Percentiles rank a stretch among this genome's conserved stretches.
phyloP scores from a whole-genome alignment of 2,329 filamentous ascomycete species.

The Pseudocercospora fuligena region DNA sequence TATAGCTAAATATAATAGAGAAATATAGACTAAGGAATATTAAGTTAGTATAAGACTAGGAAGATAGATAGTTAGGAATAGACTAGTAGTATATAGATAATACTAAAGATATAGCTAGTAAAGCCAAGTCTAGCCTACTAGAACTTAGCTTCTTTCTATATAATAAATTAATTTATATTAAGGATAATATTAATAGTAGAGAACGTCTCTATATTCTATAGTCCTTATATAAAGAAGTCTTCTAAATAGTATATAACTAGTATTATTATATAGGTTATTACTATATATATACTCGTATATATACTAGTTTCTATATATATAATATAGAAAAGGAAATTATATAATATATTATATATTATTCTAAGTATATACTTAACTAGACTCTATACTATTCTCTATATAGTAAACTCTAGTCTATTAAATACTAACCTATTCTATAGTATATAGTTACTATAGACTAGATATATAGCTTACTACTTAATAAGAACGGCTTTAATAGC shows the following conservation, averaged over 20 bases:
- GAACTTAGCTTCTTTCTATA: neutral
- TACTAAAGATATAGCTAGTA: too few species aligned
- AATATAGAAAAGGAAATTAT: neutral
- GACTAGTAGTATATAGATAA: too few species aligned
- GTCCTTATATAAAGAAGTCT: neutral
- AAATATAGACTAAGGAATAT: neutral
- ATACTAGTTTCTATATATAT: neutral
- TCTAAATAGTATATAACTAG: neutral
- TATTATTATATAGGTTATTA: neutral
- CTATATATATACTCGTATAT: neutral
- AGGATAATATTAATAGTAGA: neutral
- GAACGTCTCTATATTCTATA: neutral
- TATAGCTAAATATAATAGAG: neutral
- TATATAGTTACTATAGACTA: neutral
- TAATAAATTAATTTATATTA: neutral
- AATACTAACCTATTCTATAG: neutral
- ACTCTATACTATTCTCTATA: neutral
- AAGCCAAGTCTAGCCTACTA: too few species aligned
- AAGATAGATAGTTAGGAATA: too few species aligned
- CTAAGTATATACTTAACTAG: neutral
- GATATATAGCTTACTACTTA: neutral
- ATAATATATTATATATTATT: neutral
- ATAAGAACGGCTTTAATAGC: neutral
- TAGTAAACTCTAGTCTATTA: neutral
- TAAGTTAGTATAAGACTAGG: too few species aligned